Evolutionary conservation across 768 basidiomycete species (phyloP).

Genomic region (Tulasnella sp.): DNA sequence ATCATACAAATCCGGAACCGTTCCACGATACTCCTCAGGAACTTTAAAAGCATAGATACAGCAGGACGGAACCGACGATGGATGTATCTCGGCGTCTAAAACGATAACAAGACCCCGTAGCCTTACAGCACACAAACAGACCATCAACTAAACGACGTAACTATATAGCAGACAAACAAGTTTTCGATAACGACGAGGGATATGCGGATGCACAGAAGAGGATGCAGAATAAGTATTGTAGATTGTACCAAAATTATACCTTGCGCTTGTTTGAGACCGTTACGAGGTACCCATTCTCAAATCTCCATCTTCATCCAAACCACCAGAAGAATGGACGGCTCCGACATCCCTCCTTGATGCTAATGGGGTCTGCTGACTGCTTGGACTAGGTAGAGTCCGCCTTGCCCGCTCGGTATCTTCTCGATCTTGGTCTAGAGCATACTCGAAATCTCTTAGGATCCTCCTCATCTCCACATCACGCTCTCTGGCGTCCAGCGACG

Average conservation of each 20-base stretch:
- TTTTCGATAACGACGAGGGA: not conserved
- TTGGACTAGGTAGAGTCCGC: not conserved
- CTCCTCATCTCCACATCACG: not conserved
- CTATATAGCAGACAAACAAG: not conserved
- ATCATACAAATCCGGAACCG: too few species aligned
- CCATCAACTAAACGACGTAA: not conserved
- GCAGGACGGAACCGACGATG: too few species aligned
- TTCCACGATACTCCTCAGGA: too few species aligned
- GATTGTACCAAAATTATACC: not conserved
- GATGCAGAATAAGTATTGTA: conserved; percentile 4
- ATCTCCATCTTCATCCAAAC: conserved; percentile 2
- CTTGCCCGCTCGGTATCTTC: not conserved
- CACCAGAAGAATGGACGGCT: not conserved
- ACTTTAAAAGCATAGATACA: too few species aligned
- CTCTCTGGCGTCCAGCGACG: not conserved
- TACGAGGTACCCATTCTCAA: not conserved
- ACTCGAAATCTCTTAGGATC: not conserved
- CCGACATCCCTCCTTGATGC: not conserved
- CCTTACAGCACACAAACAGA: not conserved
- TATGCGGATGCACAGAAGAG: not conserved
- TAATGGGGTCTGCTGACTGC: not conserved
- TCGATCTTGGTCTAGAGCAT: not conserved
- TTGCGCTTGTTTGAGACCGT: not conserved
- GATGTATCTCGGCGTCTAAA: too few species aligned
- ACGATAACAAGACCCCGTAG: too few species aligned